Evolutionary conservation across 805 yeast species (phyloP).

Genomic region (Candida qinlingensis): DNA sequence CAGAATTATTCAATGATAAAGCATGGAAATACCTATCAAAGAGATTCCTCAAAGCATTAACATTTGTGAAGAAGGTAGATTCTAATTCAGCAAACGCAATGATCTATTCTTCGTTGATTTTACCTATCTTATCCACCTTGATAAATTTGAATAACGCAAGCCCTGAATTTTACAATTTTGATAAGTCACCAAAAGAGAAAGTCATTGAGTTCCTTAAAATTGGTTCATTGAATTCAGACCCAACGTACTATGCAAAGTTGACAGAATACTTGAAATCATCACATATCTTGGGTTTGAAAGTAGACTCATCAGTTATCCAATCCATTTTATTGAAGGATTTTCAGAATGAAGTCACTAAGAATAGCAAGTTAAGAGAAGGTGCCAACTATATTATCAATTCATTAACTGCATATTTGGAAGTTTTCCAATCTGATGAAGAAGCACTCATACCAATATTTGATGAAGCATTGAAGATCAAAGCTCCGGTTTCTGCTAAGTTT

Average conservation of each 20-base stretch:
- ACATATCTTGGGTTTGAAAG: slow-evolving; percentile 5
- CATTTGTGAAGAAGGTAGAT: slow-evolving; percentile 26
- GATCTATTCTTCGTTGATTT: slow-evolving; percentile 39
- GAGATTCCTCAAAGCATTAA: slow-evolving; percentile 28
- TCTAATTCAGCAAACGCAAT: slow-evolving; percentile 30
- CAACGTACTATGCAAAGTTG: slow-evolving; percentile 39
- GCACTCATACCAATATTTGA: slow-evolving; percentile 9
- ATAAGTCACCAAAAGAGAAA: slow-evolving; percentile 41
- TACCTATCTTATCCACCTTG: slow-evolving; percentile 46
- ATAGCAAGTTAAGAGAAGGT: slow-evolving; percentile 28
- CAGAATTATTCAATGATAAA: slow-evolving; percentile 17
- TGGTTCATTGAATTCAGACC: slow-evolving; percentile 51
- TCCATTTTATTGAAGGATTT: slow-evolving; percentile 27
- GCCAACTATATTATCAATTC: slow-evolving; percentile 27
- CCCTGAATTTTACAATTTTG: slow-evolving; percentile 49
- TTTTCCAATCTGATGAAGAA: not conserved
- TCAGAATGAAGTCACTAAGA: slow-evolving; percentile 23
- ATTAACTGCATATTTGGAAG: slow-evolving; percentile 23
- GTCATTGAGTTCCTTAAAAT: slow-evolving; percentile 41
- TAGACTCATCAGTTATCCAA: slow-evolving; percentile 23
- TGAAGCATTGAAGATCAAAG: slow-evolving; percentile 14
- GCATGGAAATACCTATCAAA: slow-evolving; percentile 29
- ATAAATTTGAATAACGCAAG: slow-evolving; percentile 39
- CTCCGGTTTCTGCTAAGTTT: slow-evolving; percentile 17
- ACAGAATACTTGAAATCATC: slow-evolving; percentile 18